These are phyloP conservation scores for Lachnellula hyalina DNA, from an alignment of 2,329 filamentous ascomycete species.

Conservation along the genomic window DNA sequence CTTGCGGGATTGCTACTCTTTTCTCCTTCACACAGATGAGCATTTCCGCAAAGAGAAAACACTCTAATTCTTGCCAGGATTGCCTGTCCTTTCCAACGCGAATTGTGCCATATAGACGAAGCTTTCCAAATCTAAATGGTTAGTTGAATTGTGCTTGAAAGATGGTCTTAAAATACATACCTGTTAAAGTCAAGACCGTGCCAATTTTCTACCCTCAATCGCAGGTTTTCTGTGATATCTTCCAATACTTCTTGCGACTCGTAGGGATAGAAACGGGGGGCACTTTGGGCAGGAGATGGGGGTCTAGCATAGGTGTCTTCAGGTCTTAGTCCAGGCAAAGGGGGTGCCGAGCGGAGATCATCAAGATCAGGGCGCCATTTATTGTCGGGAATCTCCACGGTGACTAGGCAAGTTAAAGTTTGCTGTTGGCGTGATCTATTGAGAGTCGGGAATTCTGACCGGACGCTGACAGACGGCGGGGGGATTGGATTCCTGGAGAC, in stretches of 20 bases:
- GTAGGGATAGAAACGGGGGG: slow-evolving; percentile 60
- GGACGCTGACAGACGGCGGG: slow-evolving; percentile 83
- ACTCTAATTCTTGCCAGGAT: slow-evolving; percentile 97
- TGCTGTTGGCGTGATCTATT: slow-evolving; percentile 90
- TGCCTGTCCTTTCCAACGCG: slow-evolving; percentile 93
- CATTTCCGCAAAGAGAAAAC: slow-evolving; percentile 97
- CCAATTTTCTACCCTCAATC: slow-evolving; percentile 94
- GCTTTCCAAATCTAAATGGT: slow-evolving; percentile 71
- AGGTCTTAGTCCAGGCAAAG: slow-evolving; percentile 38
- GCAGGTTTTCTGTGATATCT: slow-evolving; percentile 79
- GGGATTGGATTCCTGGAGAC: slow-evolving; percentile 81
- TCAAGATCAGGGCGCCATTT: slow-evolving; percentile 86
- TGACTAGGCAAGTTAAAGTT: slow-evolving; percentile 87
- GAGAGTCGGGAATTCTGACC: slow-evolving; percentile 94
- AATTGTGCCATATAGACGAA: slow-evolving; percentile 82
- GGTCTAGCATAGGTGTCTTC: slow-evolving; percentile 51
- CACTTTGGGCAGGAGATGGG: slow-evolving; percentile 49
- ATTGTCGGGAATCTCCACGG: slow-evolving; percentile 86
- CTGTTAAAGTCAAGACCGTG: slow-evolving; percentile 89
- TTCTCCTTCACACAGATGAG: slow-evolving; percentile 99
- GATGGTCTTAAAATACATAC: slow-evolving; percentile 35
- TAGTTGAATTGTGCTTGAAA: slow-evolving; percentile 19
- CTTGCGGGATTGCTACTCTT: slow-evolving; percentile 55
- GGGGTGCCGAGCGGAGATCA: slow-evolving; percentile 57
- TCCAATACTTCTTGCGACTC: slow-evolving; percentile 74